Evolutionary conservation across 2,329 filamentous ascomycete species (phyloP).

Genomic region (Trichophyton simii): DNA sequence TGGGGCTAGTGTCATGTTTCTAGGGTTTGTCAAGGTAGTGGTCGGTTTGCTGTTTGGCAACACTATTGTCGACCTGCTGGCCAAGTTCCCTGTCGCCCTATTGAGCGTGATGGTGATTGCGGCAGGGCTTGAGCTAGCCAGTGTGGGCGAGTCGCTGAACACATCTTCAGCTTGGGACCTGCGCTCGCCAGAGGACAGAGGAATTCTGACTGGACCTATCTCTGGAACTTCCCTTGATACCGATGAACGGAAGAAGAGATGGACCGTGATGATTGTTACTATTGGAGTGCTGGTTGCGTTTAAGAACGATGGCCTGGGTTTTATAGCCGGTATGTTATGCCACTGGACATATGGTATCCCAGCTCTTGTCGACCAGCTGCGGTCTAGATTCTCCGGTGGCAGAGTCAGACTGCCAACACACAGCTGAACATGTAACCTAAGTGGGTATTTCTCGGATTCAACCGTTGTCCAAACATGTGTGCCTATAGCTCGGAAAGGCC

Average conservation of each 20-base stretch:
- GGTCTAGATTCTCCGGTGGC: slow-evolving; percentile 21
- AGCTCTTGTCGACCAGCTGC: slow-evolving; percentile 16
- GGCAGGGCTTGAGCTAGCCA: slow-evolving; percentile 74
- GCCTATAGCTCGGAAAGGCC: background rate
- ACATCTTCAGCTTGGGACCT: slow-evolving; percentile 54
- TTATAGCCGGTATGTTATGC: slow-evolving; percentile 68
- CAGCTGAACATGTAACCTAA: background rate
- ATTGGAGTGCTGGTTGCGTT: slow-evolving; percentile 72
- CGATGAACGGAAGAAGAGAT: slow-evolving; percentile 59
- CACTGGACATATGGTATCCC: slow-evolving; percentile 52
- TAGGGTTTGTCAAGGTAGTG: slow-evolving; percentile 62
- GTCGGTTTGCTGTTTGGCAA: slow-evolving; percentile 66
- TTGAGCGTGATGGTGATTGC: slow-evolving; percentile 68
- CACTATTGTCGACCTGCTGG: slow-evolving; percentile 57
- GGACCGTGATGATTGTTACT: slow-evolving; percentile 84
- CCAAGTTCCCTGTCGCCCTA: slow-evolving; percentile 55
- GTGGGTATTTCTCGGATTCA: background rate
- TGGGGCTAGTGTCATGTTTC: slow-evolving; percentile 66
- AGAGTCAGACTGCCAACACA: slow-evolving; percentile 15
- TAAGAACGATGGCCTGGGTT: slow-evolving; percentile 80
- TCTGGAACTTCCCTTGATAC: slow-evolving; percentile 39
- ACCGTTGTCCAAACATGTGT: background rate
- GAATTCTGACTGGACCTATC: background rate
- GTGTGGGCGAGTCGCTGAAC: slow-evolving; percentile 73
- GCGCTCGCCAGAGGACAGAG: slow-evolving; percentile 14